phyloP scores from a whole-genome alignment of 1,284 basidiomycete genomes.

The Ceratobasidium sp. region DNA sequence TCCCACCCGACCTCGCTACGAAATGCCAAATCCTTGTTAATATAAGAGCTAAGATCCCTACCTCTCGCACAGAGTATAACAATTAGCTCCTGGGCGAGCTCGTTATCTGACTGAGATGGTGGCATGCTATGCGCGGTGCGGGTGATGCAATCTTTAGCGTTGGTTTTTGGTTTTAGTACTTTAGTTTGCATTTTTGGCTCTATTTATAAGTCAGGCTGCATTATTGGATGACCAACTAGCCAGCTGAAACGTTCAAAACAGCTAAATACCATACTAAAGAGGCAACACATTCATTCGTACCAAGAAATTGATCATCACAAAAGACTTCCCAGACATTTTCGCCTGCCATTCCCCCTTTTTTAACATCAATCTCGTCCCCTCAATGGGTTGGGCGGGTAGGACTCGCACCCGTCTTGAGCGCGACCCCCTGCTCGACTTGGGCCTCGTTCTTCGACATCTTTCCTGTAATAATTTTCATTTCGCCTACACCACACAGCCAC shows the following conservation, averaged over 20 bases:
- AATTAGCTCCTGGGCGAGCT: constrained; percentile 85
- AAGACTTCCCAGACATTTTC: too few relatives aligned
- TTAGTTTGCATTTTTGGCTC: too few relatives aligned
- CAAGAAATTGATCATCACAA: too few relatives aligned
- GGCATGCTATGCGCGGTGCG: constrained; percentile 90
- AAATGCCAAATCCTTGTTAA: background rate
- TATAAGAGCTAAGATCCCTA: constrained; percentile 58
- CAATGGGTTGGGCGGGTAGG: background rate
- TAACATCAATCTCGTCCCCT: too few relatives aligned
- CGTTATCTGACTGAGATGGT: constrained; percentile 91
- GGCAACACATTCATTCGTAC: too few relatives aligned
- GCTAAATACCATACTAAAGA: too few relatives aligned
- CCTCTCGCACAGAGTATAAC: constrained; percentile 72
- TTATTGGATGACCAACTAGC: too few relatives aligned
- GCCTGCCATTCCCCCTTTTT: too few relatives aligned
- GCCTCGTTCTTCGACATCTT: constrained; percentile 41
- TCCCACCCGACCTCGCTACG: constrained; percentile 49
- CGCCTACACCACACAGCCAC: constrained; percentile 8
- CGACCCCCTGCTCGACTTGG: constrained; percentile 42
- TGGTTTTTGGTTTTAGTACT: constrained; percentile 35
- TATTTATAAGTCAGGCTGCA: too few relatives aligned
- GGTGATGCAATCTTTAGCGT: constrained; percentile 47
- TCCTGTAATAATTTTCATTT: constrained; percentile 44
- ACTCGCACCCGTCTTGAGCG: constrained; percentile 39
- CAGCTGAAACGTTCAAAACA: too few relatives aligned